Evolutionary conservation across 1,284 basidiomycete genomes (phyloP), one percentile per base, ranked within the genome.

Genomic region (Marasmius fiardii): DNA sequence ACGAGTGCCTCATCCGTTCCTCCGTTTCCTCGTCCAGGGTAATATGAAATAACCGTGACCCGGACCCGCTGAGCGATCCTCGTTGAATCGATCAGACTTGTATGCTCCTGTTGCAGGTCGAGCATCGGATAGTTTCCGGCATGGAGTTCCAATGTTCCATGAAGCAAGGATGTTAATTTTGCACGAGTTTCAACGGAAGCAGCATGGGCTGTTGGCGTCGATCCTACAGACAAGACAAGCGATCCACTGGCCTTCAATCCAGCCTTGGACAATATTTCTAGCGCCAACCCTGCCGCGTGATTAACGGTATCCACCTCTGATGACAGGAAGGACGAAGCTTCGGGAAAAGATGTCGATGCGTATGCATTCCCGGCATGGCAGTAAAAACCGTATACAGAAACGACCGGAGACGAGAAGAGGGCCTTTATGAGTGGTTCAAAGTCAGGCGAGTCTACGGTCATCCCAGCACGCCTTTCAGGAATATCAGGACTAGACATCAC

Each of bases 61-160:
- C 90, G 74, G 0, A 94, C 86, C 24, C 76, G 74, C 58, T 92
- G 82, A 2, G 92, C 79, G 57, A 93, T 82, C 34, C 78, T 73
- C 2, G 74, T 68, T 20, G 71, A 68, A 14, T 79, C 71, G 43
- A 93, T 79, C 53, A 93, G 71, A 5, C 77, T 77, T 0, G 93
- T 95, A 58, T 88, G 80, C 57, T 87, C 74, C 67, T 95, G 92
- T 69, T 95, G 93, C 43, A 93, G 76, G 69, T 95, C 93, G 53
- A 90, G 77, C 71, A 93, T 79, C 2, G 90, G 86, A 65, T 95
- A 95, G 69, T 93, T 91, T 24, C 89, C 87, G 51, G 91, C 92
- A 69, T 93, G 91, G 33, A 92, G 67, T 67, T 92, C 90, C 16
- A 92, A 74, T 26, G 68, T 70, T 6, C 86, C 87, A 58, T 82